Base-by-base conservation (phyloP, 75 land plant genomes). In the Sequoia sempervirens region DNA sequence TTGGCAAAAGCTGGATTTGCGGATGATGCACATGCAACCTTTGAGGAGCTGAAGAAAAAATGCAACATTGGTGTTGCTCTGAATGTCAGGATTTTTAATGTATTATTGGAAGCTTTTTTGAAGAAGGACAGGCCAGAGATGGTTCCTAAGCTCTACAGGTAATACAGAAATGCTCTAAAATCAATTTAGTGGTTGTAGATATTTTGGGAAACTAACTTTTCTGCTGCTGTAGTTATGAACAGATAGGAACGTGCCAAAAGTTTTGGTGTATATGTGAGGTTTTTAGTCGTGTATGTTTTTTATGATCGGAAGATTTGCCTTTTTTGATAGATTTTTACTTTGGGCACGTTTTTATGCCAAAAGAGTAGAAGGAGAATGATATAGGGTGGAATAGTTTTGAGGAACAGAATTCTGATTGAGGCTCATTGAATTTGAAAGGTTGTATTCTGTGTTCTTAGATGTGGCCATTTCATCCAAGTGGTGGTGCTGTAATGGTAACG, bases 31-130 rank as follows among this genome's bases (percentile, higher is more conserved):
- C 17, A 34, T 32, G 26, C 36, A 52, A 36, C 64, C 64, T 81
- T 81, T 7, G 54, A 50, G 34, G 82, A 81, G 20, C 40, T 81
- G 64, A 53, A 52, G 58, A 80, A 80, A 80, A 34, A 81, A 50
- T 17, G 2, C 34, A 17, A 81, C 20, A 46, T 5, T 32, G 26
- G 20, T 32, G 34, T 54, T 81, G 40, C 9, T 30, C 61, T 81
- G 40, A 53, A 50, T 50, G 34, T 61, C 13, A n/a, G 32, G 56
- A 54, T 81, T 81, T 81, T 47, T 46, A 81, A 81, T 53, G 82
- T 81, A 17, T 36, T 81, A 8, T 34, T 81, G 40, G 82, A 81
- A 81, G 82, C 61, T n/a, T 81, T 81, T n/a, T 10, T 81, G 20
- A n/a, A 46, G 30, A 34, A 50, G 23, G 38, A 81, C 37, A 81